Conservation (phyloP, 2,329 filamentous ascomycete species). For the Hyphodiscus sp. region DNA sequence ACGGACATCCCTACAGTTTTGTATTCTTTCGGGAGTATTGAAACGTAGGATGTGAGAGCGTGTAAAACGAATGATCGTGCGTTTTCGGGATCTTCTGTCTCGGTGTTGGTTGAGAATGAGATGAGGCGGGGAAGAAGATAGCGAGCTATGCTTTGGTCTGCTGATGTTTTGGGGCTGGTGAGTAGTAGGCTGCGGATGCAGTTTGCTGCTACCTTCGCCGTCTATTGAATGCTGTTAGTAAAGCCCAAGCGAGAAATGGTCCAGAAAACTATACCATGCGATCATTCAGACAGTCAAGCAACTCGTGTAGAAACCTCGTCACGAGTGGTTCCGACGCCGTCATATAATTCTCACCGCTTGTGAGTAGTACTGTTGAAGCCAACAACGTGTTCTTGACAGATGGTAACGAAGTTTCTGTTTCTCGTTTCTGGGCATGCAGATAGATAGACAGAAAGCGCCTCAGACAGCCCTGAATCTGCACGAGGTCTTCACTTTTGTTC, state of each 20-base stretch:
- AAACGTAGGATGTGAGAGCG: conserved; percentile 68
- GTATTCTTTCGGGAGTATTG: conserved; percentile 39
- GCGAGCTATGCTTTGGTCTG: conserved; percentile 67
- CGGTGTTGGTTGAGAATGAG: conserved; percentile 63
- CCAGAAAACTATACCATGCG: conserved; percentile 50
- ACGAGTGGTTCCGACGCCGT: conserved; percentile 70
- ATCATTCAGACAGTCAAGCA: conserved; percentile 77
- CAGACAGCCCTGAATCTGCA: conserved; percentile 74
- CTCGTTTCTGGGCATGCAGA: conserved; percentile 67
- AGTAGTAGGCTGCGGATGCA: conserved; percentile 82
- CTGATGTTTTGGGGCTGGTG: conserved; percentile 51
- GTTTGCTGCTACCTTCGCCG: conserved; percentile 82
- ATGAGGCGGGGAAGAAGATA: conserved; percentile 71
- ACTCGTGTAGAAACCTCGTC: conserved; percentile 67
- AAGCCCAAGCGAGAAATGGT: conserved; percentile 4
- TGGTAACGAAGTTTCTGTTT: conserved; percentile 66
- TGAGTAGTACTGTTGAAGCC: conserved; percentile 83
- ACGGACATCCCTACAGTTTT: conserved; percentile 62
- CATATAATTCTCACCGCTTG: conserved; percentile 67
- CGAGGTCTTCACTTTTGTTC: conserved; percentile 27
- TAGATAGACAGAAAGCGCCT: conserved; percentile 78
- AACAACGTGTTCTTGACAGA: conserved; percentile 93
- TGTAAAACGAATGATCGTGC: conserved; percentile 66
- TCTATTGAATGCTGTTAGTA: conserved; percentile 39
- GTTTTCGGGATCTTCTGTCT: conserved; percentile 72